Evolutionary conservation across 331 rosid species (phyloP).

Genomic region (Prunus yedoensis): DNA sequence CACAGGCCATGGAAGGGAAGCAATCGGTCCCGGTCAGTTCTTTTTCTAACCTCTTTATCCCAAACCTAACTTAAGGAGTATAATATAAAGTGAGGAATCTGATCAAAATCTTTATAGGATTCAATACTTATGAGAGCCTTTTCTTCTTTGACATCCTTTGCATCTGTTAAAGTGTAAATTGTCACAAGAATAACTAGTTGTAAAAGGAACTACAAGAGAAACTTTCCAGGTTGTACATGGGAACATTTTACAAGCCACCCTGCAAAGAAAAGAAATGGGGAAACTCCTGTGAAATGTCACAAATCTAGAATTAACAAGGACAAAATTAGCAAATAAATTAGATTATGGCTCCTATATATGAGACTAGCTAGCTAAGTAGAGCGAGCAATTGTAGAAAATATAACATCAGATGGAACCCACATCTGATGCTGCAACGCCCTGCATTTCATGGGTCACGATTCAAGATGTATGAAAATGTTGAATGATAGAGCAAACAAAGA

Average conservation of each 20-base stretch:
- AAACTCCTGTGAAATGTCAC: background rate
- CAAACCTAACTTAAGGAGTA: conserved; percentile 37
- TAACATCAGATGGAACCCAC: background rate
- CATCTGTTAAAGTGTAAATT: conserved; percentile 15
- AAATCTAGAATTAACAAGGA: background rate
- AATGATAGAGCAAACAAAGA: background rate
- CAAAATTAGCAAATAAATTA: background rate
- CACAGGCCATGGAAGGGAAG: conserved; percentile 16
- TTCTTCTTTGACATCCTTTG: background rate
- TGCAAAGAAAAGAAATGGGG: background rate
- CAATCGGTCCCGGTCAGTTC: conserved; percentile 27
- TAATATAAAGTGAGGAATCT: conserved; percentile 23
- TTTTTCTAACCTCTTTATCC: conserved; percentile 35
- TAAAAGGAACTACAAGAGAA: conserved; percentile 16
- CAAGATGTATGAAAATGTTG: background rate
- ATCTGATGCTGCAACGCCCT: background rate
- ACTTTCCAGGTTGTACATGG: conserved; percentile 22
- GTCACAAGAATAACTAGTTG: conserved; percentile 34
- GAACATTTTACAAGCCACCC: conserved; percentile 17
- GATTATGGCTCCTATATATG: background rate
- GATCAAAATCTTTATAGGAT: conserved; percentile 20
- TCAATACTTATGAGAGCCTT: background rate
- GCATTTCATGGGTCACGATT: background rate
- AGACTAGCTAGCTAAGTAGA: background rate
- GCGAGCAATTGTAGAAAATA: background rate